Conservation (phyloP, 441 rosid genomes). For the Populus hybrid region DNA sequence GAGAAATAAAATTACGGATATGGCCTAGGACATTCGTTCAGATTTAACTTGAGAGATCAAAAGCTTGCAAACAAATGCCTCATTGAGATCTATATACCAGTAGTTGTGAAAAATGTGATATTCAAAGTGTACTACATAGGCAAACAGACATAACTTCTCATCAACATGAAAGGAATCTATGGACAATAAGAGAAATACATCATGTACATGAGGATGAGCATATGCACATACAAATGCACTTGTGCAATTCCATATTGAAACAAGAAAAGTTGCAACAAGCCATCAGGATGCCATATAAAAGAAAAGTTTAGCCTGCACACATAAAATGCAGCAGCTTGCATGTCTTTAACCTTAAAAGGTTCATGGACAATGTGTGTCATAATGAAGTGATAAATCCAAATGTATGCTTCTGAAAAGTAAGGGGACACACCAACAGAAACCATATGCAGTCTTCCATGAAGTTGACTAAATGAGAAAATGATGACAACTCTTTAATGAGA, state of each 20-base stretch:
- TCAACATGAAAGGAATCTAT: background rate
- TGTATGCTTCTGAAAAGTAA: background rate
- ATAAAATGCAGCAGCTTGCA: background rate
- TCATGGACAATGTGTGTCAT: background rate
- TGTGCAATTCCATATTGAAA: background rate
- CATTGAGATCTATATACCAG: background rate
- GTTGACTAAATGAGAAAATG: background rate
- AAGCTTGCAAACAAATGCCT: background rate
- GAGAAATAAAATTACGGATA: background rate
- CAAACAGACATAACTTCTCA: background rate
- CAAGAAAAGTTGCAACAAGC: background rate
- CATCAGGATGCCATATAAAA: background rate
- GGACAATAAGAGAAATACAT: background rate
- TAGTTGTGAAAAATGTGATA: background rate
- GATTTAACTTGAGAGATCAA: background rate
- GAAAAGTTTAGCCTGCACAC: background rate
- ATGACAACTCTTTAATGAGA: background rate
- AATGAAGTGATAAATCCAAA: background rate
- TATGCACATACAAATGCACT: background rate
- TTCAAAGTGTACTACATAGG: background rate
- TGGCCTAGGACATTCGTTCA: background rate
- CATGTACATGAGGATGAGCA: background rate
- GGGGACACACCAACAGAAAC: slow-evolving; percentile 4
- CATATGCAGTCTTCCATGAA: slow-evolving; percentile 1
- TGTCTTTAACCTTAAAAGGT: background rate